A percentile compares a stretch with the other conserved stretches of the same genome.
phyloP scores from a whole-genome alignment of 768 basidiomycete genomes.

The Rhizopogon sp. region DNA sequence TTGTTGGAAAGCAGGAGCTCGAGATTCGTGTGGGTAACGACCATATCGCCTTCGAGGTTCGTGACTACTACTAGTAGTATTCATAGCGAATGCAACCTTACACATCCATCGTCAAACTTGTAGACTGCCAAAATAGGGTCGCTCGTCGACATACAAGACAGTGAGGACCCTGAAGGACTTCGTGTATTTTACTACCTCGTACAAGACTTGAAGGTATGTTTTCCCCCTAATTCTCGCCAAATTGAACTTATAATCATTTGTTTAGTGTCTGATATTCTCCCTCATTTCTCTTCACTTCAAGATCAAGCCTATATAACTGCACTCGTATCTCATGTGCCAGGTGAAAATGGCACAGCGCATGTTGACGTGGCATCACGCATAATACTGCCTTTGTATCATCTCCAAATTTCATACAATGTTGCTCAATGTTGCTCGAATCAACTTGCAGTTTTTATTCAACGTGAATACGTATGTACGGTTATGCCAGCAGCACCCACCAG shows the following conservation, averaged over 20 bases:
- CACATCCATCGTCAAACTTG: not conserved
- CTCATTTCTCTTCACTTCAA: conserved; percentile 99
- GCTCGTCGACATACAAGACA: conserved; percentile 93
- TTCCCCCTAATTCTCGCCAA: not conserved
- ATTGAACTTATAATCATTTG: not conserved
- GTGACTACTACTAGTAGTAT: conserved; percentile 12
- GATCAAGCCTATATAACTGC: conserved; percentile 89
- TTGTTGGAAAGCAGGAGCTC: conserved; percentile 96
- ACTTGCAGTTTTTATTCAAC: too few relatives aligned
- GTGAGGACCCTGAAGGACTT: conserved; percentile 94
- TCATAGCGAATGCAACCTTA: not conserved
- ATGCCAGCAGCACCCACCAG: too few relatives aligned
- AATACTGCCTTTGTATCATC: not conserved
- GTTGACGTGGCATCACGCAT: not conserved
- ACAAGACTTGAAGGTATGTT: conserved; percentile 87
- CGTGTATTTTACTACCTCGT: conserved; percentile 98
- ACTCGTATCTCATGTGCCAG: not conserved
- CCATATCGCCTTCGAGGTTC: conserved; percentile 94
- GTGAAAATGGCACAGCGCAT: not conserved
- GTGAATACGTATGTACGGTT: too few relatives aligned
- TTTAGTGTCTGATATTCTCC: conserved; percentile 94
- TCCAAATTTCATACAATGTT: not conserved
- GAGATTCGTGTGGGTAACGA: conserved; percentile 93
- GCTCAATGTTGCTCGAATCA: not conserved
- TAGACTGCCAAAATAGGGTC: conserved; percentile 99